Percentiles rank a stretch among this genome's conserved stretches.
Conservation (phyloP, 1,284 basidiomycete genomes). For the Ganoderma boninense region DNA sequence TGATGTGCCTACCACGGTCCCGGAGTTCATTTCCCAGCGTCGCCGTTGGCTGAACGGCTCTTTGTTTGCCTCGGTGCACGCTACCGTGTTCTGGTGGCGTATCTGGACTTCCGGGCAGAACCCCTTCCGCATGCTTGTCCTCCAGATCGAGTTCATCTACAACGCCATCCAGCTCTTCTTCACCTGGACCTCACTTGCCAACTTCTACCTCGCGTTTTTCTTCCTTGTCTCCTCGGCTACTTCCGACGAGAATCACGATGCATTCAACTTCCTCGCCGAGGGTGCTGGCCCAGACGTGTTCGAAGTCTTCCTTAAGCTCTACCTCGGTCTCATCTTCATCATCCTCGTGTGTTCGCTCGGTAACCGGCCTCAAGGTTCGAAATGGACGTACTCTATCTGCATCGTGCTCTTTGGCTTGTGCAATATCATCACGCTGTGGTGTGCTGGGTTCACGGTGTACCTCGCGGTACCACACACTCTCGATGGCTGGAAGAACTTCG, state of each 20-base stretch:
- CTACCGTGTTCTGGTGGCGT: constrained; percentile 83
- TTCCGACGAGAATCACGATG: constrained; percentile 58
- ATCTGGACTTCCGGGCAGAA: constrained; percentile 94
- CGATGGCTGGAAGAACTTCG: constrained; percentile 77
- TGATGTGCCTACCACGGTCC: constrained; percentile 85
- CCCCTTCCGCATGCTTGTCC: constrained; percentile 83
- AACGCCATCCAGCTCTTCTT: constrained; percentile 83
- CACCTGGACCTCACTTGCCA: constrained; percentile 85
- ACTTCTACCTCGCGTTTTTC: constrained; percentile 87
- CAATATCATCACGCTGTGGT: constrained; percentile 82
- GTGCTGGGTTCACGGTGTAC: constrained; percentile 89
- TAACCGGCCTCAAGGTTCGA: constrained; percentile 89
- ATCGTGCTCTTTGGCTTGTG: constrained; percentile 81
- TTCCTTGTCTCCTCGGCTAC: constrained; percentile 87
- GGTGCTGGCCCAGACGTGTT: constrained; percentile 83
- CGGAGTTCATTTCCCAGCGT: constrained; percentile 92
- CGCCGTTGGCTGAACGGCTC: constrained; percentile 93
- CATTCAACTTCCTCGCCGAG: constrained; percentile 79
- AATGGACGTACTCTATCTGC: constrained; percentile 82
- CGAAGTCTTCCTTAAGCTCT: constrained; percentile 85
- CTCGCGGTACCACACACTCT: constrained; percentile 80
- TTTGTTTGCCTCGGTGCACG: constrained; percentile 87
- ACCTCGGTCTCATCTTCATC: constrained; percentile 80
- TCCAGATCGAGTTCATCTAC: constrained; percentile 89
- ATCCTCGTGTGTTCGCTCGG: constrained; percentile 85